A percentile compares a stretch with the other conserved stretches of the same genome.
Evolutionary conservation across 1,139 yeast species (phyloP).

Genomic region (Trichomonascaceae sp.): DNA sequence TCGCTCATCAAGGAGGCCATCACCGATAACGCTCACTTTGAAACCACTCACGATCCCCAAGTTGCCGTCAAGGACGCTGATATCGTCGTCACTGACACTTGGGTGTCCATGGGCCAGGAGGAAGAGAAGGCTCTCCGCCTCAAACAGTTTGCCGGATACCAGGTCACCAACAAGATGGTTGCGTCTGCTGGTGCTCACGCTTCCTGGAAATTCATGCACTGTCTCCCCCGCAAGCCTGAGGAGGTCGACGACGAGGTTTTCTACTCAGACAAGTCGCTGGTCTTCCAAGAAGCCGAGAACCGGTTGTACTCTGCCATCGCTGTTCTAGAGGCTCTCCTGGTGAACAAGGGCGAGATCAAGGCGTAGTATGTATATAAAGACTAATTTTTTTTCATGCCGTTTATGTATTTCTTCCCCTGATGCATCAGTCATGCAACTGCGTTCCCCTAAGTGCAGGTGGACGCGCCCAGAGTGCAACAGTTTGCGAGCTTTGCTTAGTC

Average conservation of each 20-base stretch:
- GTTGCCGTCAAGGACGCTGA: slow-evolving; percentile 63
- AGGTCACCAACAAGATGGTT: slow-evolving; percentile 59
- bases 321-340: slow-evolving; percentile 76
- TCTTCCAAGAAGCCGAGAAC: slow-evolving; percentile 92
- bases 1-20: slow-evolving; percentile 43
- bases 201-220: slow-evolving; percentile 89
- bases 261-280: slow-evolving; percentile 71
- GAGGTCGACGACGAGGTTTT: slow-evolving; percentile 92
- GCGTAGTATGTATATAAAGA: background rate
- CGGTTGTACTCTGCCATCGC: slow-evolving; percentile 94
- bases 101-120: slow-evolving; percentile 98
- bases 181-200: slow-evolving; percentile 40
- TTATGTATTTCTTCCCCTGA: background rate
- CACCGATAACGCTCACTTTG: slow-evolving; percentile 38
- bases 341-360: slow-evolving; percentile 55
- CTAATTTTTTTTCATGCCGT: background rate
- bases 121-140: slow-evolving; percentile 56
- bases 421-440: too few species aligned
- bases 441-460: too few species aligned
- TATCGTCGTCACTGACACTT: slow-evolving; percentile 89
- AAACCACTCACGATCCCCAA: slow-evolving; percentile 58
- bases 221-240: slow-evolving; percentile 88
- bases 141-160: slow-evolving; percentile 75
- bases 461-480: too few species aligned
- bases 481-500: too few species aligned